A percentile compares a stretch with the other conserved stretches of the same genome.
phyloP scores from a whole-genome alignment of 306 rosid genomes.

The Neltuma alba region DNA sequence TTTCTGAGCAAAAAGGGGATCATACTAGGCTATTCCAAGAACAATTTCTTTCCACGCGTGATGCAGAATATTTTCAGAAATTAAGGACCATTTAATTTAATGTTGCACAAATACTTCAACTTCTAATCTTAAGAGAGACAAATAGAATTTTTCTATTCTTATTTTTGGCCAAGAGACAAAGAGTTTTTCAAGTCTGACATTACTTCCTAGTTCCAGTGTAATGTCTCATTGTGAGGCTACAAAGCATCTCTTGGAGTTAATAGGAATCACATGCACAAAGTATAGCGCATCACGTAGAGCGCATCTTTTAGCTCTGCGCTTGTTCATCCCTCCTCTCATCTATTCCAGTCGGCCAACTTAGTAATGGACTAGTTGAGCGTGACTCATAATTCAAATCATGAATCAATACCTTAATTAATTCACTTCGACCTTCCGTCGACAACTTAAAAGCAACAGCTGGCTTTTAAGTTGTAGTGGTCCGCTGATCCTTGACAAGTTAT shows the following conservation, averaged over 20 bases:
- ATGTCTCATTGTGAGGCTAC: constrained; percentile 24
- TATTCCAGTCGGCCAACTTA: neutral
- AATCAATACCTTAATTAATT: neutral
- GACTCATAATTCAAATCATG: neutral
- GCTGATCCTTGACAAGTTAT: neutral
- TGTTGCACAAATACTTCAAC: constrained; percentile 19
- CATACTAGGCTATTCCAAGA: neutral
- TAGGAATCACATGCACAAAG: neutral
- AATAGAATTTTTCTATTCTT: neutral
- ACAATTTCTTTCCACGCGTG: constrained; percentile 14
- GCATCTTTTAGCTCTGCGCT: constrained; percentile 20
- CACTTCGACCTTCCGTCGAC: neutral
- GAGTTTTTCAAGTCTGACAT: neutral
- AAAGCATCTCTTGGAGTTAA: constrained; percentile 16
- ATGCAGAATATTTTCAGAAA: constrained; percentile 31
- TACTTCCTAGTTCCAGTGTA: neutral
- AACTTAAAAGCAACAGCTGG: no score
- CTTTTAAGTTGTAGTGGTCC: neutral
- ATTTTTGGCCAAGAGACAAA: no score
- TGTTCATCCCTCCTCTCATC: constrained; percentile 10
- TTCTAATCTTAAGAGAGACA: constrained; percentile 3
- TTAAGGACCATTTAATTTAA: constrained; percentile 20
- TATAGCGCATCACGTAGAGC: constrained; percentile 1
- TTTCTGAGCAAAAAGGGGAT: neutral
- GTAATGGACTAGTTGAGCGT: neutral